phyloP scores from a whole-genome alignment of 371 early-diverging fungal species.

The Apophysomyces elegans region DNA sequence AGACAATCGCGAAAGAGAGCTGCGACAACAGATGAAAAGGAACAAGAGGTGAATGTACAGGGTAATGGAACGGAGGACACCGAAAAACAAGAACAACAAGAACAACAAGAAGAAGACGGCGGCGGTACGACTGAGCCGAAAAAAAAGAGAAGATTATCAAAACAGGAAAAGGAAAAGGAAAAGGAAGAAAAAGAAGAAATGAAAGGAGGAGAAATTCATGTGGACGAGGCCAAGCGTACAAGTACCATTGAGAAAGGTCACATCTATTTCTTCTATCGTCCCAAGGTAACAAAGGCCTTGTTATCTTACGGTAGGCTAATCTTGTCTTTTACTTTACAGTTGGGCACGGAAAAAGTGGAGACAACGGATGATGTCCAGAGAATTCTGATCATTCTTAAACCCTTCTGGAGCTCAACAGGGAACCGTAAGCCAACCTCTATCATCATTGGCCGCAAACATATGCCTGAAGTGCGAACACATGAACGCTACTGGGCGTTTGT shows the following conservation, averaged over 20 bases:
- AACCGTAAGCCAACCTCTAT: slow-evolving; percentile 34
- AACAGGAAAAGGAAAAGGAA: slow-evolving; percentile 13
- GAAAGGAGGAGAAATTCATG: slow-evolving; percentile 1
- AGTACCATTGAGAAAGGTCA: slow-evolving; percentile 35
- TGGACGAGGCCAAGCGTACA: slow-evolving; percentile 16
- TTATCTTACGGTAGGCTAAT: neutral
- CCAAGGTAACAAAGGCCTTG: slow-evolving; percentile 32
- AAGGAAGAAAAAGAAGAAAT: slow-evolving; percentile 9
- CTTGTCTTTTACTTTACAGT: slow-evolving; percentile 11
- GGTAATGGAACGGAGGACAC: neutral
- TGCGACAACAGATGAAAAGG: neutral
- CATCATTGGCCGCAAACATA: slow-evolving; percentile 37
- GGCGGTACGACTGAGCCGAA: neutral
- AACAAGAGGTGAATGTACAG: neutral
- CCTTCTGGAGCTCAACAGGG: slow-evolving; percentile 27
- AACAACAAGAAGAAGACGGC: neutral
- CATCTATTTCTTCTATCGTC: slow-evolving; percentile 53
- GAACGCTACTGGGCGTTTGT: slow-evolving; percentile 51
- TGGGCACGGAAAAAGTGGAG: slow-evolving; percentile 28
- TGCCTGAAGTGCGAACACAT: slow-evolving; percentile 21
- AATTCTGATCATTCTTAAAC: slow-evolving; percentile 45
- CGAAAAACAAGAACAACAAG: too few species aligned
- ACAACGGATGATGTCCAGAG: slow-evolving; percentile 40
- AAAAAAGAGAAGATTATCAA: slow-evolving; percentile 15
- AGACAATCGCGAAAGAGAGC: neutral